Evolutionary conservation across 2,329 filamentous ascomycete genomes (phyloP).

Genomic region (Ascomycota sp.): DNA sequence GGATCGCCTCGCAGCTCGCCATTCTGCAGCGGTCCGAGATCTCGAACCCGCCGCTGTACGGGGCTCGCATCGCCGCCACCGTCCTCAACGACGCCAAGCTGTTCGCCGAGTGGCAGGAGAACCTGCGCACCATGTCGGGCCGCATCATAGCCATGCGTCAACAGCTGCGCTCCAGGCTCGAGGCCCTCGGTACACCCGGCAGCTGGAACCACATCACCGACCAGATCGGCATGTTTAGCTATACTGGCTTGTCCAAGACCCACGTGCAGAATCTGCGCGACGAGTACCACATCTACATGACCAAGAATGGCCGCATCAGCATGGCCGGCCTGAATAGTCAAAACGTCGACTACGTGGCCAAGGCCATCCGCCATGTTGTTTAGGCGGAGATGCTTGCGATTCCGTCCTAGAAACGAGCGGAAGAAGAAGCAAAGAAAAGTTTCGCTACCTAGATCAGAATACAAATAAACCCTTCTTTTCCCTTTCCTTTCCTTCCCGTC

Average conservation of each 20-base stretch:
- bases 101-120: slow-evolving; percentile 81
- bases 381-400: no score
- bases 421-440: no score
- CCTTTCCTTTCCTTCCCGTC: no score
- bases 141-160: slow-evolving; percentile 86
- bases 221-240: slow-evolving; percentile 99
- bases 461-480: no score
- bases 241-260: slow-evolving; percentile 56
- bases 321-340: slow-evolving; percentile 93
- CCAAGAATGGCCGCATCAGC: slow-evolving; percentile 93
- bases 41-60: slow-evolving; percentile 88
- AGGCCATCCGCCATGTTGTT: slow-evolving; percentile 73
- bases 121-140: slow-evolving; percentile 83
- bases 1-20: slow-evolving; percentile 73
- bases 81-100: slow-evolving; percentile 67
- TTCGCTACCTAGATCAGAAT: no score
- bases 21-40: slow-evolving; percentile 95
- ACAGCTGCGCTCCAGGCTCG: slow-evolving; percentile 57
- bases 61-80: slow-evolving; percentile 67
- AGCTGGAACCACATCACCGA: slow-evolving; percentile 95
- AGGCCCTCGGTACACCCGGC: slow-evolving; percentile 69
- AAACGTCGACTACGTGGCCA: slow-evolving; percentile 86
- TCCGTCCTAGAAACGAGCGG: no score
- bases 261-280: slow-evolving; percentile 53
- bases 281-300: slow-evolving; percentile 70